Percentiles rank a stretch among this genome's conserved stretches.
phyloP scores from a whole-genome alignment of 805 yeast genomes.

The Kluyveromyces dobzhanskii region DNA sequence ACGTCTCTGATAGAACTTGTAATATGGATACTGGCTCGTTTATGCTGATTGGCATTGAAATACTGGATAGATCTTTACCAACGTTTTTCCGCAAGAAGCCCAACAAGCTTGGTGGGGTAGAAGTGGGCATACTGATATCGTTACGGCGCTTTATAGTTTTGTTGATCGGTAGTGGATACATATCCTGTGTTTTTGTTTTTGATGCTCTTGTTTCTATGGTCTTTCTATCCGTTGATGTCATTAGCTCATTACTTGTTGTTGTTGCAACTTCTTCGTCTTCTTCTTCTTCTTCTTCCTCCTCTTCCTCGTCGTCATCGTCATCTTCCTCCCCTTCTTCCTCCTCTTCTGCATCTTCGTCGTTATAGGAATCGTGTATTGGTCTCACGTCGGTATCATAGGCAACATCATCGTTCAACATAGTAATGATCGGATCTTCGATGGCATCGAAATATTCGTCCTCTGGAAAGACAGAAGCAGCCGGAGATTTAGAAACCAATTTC shows the following conservation, averaged over 20 bases:
- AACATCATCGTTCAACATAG: slow-evolving; percentile 39
- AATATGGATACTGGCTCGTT: slow-evolving; percentile 86
- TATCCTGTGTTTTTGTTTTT: slow-evolving; percentile 21
- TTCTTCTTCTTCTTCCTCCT: slow-evolving; percentile 4
- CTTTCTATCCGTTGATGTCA: not conserved
- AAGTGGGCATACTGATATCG: slow-evolving; percentile 48
- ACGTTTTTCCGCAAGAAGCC: slow-evolving; percentile 80
- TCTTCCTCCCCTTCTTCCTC: slow-evolving; percentile 3
- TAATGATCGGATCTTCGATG: slow-evolving; percentile 44
- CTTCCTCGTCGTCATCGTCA: slow-evolving; percentile 6
- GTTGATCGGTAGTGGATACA: slow-evolving; percentile 62
- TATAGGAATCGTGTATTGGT: slow-evolving; percentile 3
- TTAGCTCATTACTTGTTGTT: not conserved
- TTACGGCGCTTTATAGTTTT: slow-evolving; percentile 42
- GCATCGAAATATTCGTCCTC: slow-evolving; percentile 62
- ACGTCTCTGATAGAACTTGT: slow-evolving; percentile 69
- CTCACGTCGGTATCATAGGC: slow-evolving; percentile 6
- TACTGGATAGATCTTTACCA: slow-evolving; percentile 78
- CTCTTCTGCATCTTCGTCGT: slow-evolving; percentile 10
- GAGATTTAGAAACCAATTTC: not conserved
- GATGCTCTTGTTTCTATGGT: not conserved
- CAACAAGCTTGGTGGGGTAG: slow-evolving; percentile 75
- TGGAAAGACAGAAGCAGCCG: slow-evolving; percentile 24
- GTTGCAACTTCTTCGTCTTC: not conserved
- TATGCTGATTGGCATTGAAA: slow-evolving; percentile 89